Base-by-base conservation (phyloP, 2,329 filamentous ascomycete species). In the Neofusicoccum laricinum region DNA sequence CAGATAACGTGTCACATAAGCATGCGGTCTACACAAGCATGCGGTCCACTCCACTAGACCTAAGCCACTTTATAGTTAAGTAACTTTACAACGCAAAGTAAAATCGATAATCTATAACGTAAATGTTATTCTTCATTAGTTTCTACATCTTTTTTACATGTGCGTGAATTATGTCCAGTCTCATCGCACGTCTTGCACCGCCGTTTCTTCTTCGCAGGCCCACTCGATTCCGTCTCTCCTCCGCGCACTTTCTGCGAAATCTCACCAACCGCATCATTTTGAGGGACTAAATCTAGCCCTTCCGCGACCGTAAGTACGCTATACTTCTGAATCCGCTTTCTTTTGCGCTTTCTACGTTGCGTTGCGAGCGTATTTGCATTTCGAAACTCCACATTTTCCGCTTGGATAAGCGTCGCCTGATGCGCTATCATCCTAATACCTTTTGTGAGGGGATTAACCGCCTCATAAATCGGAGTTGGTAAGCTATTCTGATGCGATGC, bases 281-380 rank as follows among this genome's bases (percentile, higher is more conserved):
- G 53, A 59, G 15, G 21, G 19, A 63, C 4, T 6, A 65, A 10
- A 30, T 34, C 63, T 36, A 15, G 55, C n/a, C 15, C 41, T 49
- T 65, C 63, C 17, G 46, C 3, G 21, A 15, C 36, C 14, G 53
- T 21, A 45, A 65, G 14, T 63, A 30, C 14, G 11, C 55, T 41
- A 40, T 14, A 40, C 17, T 36, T 32, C 8, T n/a, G 41, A 3
- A 65, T 15, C 50, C 43, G 45, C 58, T 14, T 53, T 64, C 58
- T 64, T 46, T 64, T 65, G 25, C 61, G 45, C 46, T 61, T 45
- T 7, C 61, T 61, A 19, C 61, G 64, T 25, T 64, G 64, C 32
- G 45, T 64, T 25, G 64, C 21, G 38, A 19, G 61, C 48, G 64
- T 25, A 32, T 64, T 55, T 12, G 61, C 41, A 14, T 64, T 51